phyloP scores from a whole-genome alignment of 169 alveolate genomes.

The Cryptosporidium muris region DNA sequence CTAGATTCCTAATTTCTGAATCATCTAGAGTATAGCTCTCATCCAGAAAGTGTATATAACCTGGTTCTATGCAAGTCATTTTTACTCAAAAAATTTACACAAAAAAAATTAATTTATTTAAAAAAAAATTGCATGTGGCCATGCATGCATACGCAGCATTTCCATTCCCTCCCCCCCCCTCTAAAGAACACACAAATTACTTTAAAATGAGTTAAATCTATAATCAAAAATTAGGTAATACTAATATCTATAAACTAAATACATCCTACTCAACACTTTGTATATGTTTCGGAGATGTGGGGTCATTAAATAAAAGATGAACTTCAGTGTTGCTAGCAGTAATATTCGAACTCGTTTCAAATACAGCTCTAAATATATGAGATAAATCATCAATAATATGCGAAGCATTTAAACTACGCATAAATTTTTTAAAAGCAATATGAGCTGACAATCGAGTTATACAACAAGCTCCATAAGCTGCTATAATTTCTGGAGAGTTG shows the following conservation, averaged over 20 bases:
- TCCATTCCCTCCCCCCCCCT: background rate
- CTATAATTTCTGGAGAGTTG: slow-evolving; percentile 64
- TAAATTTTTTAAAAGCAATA: slow-evolving; percentile 69
- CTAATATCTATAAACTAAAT: background rate
- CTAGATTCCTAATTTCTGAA: slow-evolving; percentile 7
- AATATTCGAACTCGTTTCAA: slow-evolving; percentile 16
- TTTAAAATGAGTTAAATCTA: background rate
- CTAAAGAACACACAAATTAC: background rate
- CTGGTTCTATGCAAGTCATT: background rate
- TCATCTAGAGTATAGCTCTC: slow-evolving; percentile 3
- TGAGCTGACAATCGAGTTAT: slow-evolving; percentile 70
- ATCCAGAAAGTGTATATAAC: slow-evolving; percentile 15
- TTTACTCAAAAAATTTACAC: slow-evolving; percentile 7
- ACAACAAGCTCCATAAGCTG: slow-evolving; percentile 72
- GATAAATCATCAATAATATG: slow-evolving; percentile 74
- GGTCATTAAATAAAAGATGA: slow-evolving; percentile 37
- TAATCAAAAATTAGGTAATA: background rate
- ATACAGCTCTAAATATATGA: slow-evolving; percentile 58
- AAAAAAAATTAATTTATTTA: slow-evolving; percentile 32
- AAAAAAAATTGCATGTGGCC: slow-evolving; percentile 56
- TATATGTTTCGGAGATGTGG: slow-evolving; percentile 1
- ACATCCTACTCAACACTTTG: background rate
- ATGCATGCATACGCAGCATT: background rate
- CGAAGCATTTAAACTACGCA: slow-evolving; percentile 74
- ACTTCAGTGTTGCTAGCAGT: slow-evolving; percentile 1